Evolutionary conservation across 352 stramenopile species (phyloP).

Genomic region (Phytopythium boreale): DNA sequence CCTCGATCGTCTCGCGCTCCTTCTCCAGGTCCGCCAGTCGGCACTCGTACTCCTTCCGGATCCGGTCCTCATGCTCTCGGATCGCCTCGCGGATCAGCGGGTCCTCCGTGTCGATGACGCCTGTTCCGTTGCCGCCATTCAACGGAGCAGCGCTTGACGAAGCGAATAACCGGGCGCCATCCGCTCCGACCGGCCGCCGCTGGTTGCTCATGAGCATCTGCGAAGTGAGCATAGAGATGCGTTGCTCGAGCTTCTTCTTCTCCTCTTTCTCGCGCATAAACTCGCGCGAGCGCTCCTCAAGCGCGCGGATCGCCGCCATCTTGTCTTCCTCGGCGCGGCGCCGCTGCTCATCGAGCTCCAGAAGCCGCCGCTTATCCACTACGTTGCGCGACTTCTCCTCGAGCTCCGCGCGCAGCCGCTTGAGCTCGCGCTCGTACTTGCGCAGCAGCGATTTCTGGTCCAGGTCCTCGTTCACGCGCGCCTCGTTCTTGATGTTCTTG

Average conservation of each 20-base stretch:
- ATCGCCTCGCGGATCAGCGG: slow-evolving; percentile 77
- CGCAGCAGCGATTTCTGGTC: slow-evolving; percentile 91
- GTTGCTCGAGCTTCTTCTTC: slow-evolving; percentile 93
- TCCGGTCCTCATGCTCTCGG: slow-evolving; percentile 89
- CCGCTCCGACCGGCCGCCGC: slow-evolving; percentile 14
- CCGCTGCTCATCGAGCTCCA: slow-evolving; percentile 89
- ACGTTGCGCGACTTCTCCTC: slow-evolving; percentile 92
- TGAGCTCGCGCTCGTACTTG: slow-evolving; percentile 95
- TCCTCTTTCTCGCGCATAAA: slow-evolving; percentile 96
- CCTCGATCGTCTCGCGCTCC: slow-evolving; percentile 92
- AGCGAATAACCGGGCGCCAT: slow-evolving; percentile 7
- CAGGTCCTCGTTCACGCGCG: slow-evolving; percentile 90
- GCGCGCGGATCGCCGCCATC: slow-evolving; percentile 91
- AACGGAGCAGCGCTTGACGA: slow-evolving; percentile 9
- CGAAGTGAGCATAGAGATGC: slow-evolving; percentile 89
- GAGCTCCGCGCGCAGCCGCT: slow-evolving; percentile 89
- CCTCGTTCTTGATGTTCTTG: slow-evolving; percentile 93
- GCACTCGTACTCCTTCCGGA: slow-evolving; percentile 90
- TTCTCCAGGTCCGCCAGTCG: slow-evolving; percentile 92
- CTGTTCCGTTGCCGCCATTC: slow-evolving; percentile 14
- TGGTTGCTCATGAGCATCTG: slow-evolving; percentile 91
- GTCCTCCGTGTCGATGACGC: slow-evolving; percentile 59
- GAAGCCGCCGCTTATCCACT: slow-evolving; percentile 90
- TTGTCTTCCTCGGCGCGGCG: slow-evolving; percentile 92
- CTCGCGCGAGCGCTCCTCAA: slow-evolving; percentile 89